These are phyloP conservation scores for Polytolypa hystricis DNA, from an alignment of 2,329 filamentous ascomycete species.

Conservation along the genomic window DNA sequence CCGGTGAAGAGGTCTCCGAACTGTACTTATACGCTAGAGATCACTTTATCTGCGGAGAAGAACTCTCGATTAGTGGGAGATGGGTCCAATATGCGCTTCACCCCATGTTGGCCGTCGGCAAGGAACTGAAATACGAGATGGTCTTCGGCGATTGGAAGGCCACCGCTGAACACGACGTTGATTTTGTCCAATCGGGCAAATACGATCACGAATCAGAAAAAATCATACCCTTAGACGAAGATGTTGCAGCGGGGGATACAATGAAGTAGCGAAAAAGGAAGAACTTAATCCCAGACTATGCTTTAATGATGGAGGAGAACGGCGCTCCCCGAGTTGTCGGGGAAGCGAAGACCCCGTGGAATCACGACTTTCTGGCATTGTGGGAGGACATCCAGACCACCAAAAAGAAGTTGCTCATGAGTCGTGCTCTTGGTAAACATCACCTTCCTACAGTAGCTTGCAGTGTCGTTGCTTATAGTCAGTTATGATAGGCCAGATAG, in stretches of 20 bases:
- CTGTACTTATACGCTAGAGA: constrained; percentile 1
- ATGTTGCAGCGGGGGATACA: constrained; percentile 2
- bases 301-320: constrained; percentile 3
- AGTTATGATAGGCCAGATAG: constrained; percentile 6
- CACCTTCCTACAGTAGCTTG: not conserved
- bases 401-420: not conserved
- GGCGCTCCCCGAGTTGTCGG: constrained; percentile 3
- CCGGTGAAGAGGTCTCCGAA: not conserved
- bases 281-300: constrained; percentile 6
- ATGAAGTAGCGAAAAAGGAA: constrained; percentile 3
- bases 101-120: constrained; percentile 7
- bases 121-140: constrained; percentile 1
- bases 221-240: not conserved
- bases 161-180: constrained; percentile 1
- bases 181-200: constrained; percentile 3
- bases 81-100: constrained; percentile 7
- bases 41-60: constrained; percentile 10
- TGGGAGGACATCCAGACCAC: not conserved
- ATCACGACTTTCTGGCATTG: constrained; percentile 2
- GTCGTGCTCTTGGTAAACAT: constrained; percentile 5
- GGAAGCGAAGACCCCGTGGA: constrained; percentile 9
- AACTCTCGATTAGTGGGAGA: constrained; percentile 6
- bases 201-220: not conserved
- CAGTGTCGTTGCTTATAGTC: constrained; percentile 1
- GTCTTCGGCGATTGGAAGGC: constrained; percentile 11